Evolutionary conservation across 495 filamentous ascomycete species (phyloP).

Genomic region (Trichoderma virens): DNA sequence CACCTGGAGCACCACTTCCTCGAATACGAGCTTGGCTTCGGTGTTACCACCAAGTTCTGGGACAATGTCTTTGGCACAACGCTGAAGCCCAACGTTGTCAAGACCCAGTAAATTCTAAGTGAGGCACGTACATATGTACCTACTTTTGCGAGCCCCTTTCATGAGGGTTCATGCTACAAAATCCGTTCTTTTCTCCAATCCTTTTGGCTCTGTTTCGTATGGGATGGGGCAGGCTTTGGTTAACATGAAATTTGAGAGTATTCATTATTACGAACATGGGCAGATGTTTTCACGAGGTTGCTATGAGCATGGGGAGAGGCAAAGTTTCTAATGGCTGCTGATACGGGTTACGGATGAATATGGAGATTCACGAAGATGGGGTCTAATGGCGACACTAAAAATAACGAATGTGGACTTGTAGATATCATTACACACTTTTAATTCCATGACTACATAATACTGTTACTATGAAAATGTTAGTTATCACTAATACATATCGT

Average conservation of each 20-base stretch:
- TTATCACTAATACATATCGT: too few species aligned
- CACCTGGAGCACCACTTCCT: constrained; percentile 95
- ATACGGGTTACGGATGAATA: not conserved
- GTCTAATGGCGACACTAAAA: not conserved
- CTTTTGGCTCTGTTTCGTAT: not conserved
- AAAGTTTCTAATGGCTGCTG: not conserved
- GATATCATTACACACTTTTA: not conserved
- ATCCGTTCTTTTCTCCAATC: not conserved
- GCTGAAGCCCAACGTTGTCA: constrained; percentile 45
- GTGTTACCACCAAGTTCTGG: constrained; percentile 98
- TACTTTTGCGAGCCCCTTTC: not conserved
- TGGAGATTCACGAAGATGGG: not conserved
- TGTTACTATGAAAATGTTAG: not conserved
- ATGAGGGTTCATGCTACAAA: not conserved
- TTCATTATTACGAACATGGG: not conserved
- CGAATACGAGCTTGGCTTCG: constrained; percentile 96
- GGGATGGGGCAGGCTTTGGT: too few species aligned
- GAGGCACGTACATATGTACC: not conserved
- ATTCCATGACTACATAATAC: not conserved
- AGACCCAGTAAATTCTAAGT: constrained; percentile 43
- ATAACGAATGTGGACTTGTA: not conserved
- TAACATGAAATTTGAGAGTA: not conserved
- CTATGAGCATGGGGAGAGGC: not conserved
- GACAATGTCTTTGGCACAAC: constrained; percentile 87
- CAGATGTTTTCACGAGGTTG: not conserved